Percentiles rank a stretch among this genome's conserved stretches.
phyloP scores from a whole-genome alignment of 2,329 filamentous ascomycete species.

The Ophiostoma ips region DNA sequence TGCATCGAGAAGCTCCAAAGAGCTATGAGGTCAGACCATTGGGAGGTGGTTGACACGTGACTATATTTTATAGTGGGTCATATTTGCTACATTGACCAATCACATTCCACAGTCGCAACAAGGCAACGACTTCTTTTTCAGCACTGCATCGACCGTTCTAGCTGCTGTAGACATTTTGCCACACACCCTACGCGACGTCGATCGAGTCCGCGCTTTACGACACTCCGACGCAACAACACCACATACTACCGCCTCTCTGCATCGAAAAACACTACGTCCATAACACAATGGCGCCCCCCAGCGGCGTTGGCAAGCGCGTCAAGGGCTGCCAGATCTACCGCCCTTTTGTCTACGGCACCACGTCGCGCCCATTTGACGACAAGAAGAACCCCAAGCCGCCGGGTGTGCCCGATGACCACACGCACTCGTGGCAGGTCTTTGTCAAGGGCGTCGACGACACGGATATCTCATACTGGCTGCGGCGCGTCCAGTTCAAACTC shows the following conservation, averaged over 20 bases:
- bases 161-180: too few species aligned
- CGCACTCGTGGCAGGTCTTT: constrained; percentile 92
- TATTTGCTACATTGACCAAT: neutral
- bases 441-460: constrained; percentile 81
- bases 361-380: constrained; percentile 66
- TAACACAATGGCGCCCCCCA: constrained; percentile 41
- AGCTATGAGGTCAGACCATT: constrained; percentile 6
- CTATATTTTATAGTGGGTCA: neutral
- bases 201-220: neutral
- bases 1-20: constrained; percentile 1
- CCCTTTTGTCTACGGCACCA: constrained; percentile 62
- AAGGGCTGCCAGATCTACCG: constrained; percentile 51
- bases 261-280: neutral
- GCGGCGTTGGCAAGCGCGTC: constrained; percentile 45
- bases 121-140: neutral
- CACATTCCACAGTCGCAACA: neutral
- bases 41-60: too few species aligned
- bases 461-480: constrained; percentile 88
- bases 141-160: neutral
- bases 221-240: neutral
- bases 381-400: constrained; percentile 63
- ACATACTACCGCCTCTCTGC: too few species aligned
- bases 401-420: constrained; percentile 75
- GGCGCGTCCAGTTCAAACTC: constrained; percentile 94
- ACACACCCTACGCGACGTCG: too few species aligned